These are phyloP conservation scores for Pestalotiopsis sp. DNA, from an alignment of 2,329 filamentous ascomycete species.

Conservation along the genomic window DNA sequence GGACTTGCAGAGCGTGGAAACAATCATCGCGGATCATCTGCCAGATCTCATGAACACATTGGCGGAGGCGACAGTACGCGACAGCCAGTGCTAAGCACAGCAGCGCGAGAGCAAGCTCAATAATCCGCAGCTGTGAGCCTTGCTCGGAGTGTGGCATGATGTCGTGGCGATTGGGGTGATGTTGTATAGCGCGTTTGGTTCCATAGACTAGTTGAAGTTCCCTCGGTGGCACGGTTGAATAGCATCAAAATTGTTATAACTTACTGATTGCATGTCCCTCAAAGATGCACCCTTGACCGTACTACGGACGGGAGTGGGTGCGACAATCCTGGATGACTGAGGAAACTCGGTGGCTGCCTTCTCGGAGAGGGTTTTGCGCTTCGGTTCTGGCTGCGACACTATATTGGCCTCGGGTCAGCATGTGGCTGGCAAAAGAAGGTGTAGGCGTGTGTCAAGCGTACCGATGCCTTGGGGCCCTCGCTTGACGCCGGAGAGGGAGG, in stretches of 20 bases:
- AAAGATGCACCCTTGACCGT: constrained; percentile 47
- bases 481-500: constrained; percentile 45
- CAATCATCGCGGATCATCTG: neutral
- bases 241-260: neutral
- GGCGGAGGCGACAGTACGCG: neutral
- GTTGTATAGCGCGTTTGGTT: neutral
- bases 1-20: neutral
- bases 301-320: constrained; percentile 41
- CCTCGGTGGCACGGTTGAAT: neutral
- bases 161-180: neutral
- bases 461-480: constrained; percentile 48
- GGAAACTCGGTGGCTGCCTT: constrained; percentile 51
- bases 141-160: neutral
- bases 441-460: constrained; percentile 25
- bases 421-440: constrained; percentile 13
- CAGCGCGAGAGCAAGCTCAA: neutral
- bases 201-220: neutral
- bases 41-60: neutral
- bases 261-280: constrained; percentile 19
- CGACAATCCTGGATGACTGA: constrained; percentile 32
- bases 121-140: neutral
- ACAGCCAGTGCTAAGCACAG: neutral
- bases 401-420: constrained; percentile 19
- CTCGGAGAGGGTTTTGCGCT: constrained; percentile 60
- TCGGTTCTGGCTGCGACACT: constrained; percentile 57